Conservation (phyloP, 371 early-diverging fungal species). For the Mortierella sp. region DNA sequence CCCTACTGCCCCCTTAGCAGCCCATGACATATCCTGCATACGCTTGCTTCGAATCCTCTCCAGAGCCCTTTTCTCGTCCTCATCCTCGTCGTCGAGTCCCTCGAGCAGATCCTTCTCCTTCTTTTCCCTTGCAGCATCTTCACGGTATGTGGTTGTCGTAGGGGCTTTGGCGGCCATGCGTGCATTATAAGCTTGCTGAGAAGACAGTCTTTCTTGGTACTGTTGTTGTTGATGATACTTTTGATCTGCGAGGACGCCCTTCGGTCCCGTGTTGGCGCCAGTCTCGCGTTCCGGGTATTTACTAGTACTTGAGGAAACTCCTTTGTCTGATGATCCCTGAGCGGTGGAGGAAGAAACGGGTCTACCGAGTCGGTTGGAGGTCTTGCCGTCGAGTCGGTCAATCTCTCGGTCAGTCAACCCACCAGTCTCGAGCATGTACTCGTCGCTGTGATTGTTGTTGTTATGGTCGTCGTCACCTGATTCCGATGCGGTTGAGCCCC, state of each 20-base stretch:
- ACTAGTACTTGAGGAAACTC: not conserved
- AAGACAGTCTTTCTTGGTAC: constrained; percentile 23
- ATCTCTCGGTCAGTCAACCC: constrained; percentile 37
- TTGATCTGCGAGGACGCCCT: constrained; percentile 50
- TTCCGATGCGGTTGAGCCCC: constrained; percentile 33
- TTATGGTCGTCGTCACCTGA: constrained; percentile 10
- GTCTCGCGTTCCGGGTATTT: constrained; percentile 47
- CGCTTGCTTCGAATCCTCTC: constrained; percentile 43
- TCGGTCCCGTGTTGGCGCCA: constrained; percentile 50
- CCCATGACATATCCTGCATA: constrained; percentile 30
- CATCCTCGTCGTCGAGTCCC: constrained; percentile 25
- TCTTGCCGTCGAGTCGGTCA: constrained; percentile 38
- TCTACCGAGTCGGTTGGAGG: constrained; percentile 20
- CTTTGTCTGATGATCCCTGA: not conserved
- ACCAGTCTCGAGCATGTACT: constrained; percentile 26
- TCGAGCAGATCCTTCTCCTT: constrained; percentile 21
- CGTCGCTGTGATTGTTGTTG: constrained; percentile 1
- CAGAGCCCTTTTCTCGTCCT: constrained; percentile 27
- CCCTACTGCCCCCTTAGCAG: not conserved
- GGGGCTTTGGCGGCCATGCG: constrained; percentile 32
- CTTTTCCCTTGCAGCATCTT: constrained; percentile 24
- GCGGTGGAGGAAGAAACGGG: not conserved
- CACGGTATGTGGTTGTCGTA: constrained; percentile 39
- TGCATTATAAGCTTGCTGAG: constrained; percentile 30
- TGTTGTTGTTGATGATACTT: constrained; percentile 47